Base-by-base conservation (phyloP, 306 rosid genomes). In the Malus asiatica region DNA sequence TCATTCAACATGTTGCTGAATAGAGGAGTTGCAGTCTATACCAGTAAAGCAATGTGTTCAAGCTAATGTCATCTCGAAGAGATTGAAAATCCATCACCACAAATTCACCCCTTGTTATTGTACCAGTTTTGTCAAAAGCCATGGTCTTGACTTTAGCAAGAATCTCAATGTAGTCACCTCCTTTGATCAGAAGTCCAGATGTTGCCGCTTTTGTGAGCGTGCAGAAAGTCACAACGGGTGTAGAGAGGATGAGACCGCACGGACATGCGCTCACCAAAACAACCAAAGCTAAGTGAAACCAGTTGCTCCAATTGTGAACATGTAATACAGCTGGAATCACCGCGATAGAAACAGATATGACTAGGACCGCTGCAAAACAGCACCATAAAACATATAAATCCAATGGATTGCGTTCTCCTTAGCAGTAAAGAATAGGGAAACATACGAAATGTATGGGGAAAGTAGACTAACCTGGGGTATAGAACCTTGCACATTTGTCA, bases 101-200 rank as follows among this genome's bases (percentile, higher is more conserved):
- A 84, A 96, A 92, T 80, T 96, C 97, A 70, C 97, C 99, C 73
- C 86, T 92, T 3, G 99, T 96, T 59, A 96, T 84, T 6, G 99
- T 96, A 18, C 99, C 99, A 2, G 99, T 96, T 82, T 96, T 96
- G 87, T 96, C 99, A 71, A 96, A 92, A 22, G 97, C 99, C 74
- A 88, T 52, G 63, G 83, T 72, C 83, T 96, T 92, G 70, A 92
- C 76, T 82, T 90, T 92, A 0, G 91, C 93, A 4, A 96, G 88
- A 48, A 81, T 88, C 81, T 96, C 98, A 52, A 96, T 92, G 84
- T 71, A 75, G 42, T 92, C 88, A 46, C 99, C 99, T 46, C 99
- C 98, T 88, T 96, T 96, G 88, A 96, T 90, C 59, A 96, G 86
- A 68, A 96, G 89, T 60, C 99, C 98, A 2, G 93, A 87, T 2